These are phyloP conservation scores for Dryadomyces sulphureus DNA, from an alignment of 2,329 filamentous ascomycete genomes.

Conservation along the genomic window DNA sequence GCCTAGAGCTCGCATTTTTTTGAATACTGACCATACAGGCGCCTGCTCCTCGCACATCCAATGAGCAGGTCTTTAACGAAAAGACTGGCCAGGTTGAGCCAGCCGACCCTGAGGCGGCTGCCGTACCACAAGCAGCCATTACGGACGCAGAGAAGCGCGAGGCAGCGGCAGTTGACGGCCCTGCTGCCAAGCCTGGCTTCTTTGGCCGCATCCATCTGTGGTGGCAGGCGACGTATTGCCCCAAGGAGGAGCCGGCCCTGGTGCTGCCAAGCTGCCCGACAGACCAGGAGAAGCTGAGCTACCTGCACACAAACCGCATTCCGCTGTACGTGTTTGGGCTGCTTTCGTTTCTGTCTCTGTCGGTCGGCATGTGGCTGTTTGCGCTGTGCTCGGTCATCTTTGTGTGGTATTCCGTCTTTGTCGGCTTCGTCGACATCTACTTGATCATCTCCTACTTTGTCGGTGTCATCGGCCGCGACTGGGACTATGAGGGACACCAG, in stretches of 20 bases:
- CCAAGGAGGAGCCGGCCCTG: constrained; percentile 1
- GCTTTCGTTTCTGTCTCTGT: constrained; percentile 4
- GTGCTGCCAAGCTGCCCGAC: constrained; percentile 1
- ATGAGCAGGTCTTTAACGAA: not conserved
- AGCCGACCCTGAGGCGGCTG: not conserved
- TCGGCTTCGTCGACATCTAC: constrained; percentile 4
- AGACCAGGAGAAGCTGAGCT: constrained; percentile 3
- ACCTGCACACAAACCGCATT: constrained; percentile 4
- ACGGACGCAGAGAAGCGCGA: not conserved
- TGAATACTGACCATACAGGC: not conserved
- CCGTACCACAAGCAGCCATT: not conserved
- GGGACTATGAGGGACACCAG: constrained; percentile 2
- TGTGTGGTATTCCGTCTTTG: constrained; percentile 3
- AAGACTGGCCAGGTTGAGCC: not conserved
- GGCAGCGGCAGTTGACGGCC: not conserved
- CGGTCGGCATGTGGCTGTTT: constrained; percentile 5
- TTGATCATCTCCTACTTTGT: constrained; percentile 4
- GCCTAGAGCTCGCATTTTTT: not conserved
- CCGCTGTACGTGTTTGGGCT: constrained; percentile 3
- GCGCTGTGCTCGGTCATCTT: constrained; percentile 2
- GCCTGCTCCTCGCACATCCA: not conserved
- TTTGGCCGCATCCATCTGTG: not conserved
- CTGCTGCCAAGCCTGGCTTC: not conserved
- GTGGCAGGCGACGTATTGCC: constrained; percentile 1
- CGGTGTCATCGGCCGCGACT: constrained; percentile 3